phyloP scores from a whole-genome alignment of 441 rosid species.

The Monsonia emarginata region DNA sequence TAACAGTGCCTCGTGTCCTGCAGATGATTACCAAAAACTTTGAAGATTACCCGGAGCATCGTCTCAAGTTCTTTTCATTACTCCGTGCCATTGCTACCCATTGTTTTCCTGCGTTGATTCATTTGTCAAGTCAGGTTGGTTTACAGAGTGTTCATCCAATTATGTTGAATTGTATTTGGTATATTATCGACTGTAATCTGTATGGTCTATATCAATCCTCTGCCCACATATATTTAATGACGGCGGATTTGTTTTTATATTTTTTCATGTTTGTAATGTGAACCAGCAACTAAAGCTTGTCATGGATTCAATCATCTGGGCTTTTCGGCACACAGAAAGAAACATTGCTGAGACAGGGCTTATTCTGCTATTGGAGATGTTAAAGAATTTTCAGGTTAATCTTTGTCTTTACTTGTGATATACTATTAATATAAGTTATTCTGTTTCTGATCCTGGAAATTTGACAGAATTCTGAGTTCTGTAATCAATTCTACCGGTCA shows the following conservation, averaged over 20 bases:
- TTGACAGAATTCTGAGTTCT: slow-evolving; percentile 66
- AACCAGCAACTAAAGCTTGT: slow-evolving; percentile 91
- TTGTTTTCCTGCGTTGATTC: slow-evolving; percentile 90
- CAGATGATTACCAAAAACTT: slow-evolving; percentile 99
- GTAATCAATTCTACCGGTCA: slow-evolving; percentile 69
- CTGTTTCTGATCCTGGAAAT: slow-evolving; percentile 13
- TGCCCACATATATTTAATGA: no score
- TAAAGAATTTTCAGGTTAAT: slow-evolving; percentile 84
- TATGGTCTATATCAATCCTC: background rate
- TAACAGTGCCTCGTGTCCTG: no score
- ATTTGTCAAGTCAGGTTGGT: slow-evolving; percentile 84
- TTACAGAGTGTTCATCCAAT: slow-evolving; percentile 3
- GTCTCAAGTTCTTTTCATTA: slow-evolving; percentile 93
- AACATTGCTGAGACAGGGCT: slow-evolving; percentile 97
- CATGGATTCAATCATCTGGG: slow-evolving; percentile 99
- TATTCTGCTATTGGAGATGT: slow-evolving; percentile 81
- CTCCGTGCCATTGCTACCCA: slow-evolving; percentile 95
- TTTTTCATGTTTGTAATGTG: slow-evolving; percentile 11
- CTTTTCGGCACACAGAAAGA: slow-evolving; percentile 98
- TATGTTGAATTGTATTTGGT: background rate
- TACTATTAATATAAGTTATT: background rate
- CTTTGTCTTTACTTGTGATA: slow-evolving; percentile 10
- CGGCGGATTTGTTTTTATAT: no score
- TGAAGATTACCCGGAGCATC: slow-evolving; percentile 98
- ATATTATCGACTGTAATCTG: no score